Conservation (phyloP, 2,329 filamentous ascomycete genomes). For the Tolypocladium amazonense region DNA sequence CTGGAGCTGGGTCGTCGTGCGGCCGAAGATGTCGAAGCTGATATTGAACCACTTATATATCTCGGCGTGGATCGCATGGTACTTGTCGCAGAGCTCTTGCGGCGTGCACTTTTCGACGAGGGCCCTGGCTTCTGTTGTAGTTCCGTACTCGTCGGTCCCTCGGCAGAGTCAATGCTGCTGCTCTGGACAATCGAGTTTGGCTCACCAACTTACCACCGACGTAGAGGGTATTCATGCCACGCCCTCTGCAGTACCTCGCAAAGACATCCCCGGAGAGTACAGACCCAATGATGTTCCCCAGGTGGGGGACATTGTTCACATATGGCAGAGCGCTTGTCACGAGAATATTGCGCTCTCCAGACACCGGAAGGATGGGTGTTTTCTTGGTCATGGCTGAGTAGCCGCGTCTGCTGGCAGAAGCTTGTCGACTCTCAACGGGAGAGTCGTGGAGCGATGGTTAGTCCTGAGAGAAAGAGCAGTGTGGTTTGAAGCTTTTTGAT, state of each 20-base stretch:
- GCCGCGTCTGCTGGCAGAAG: background rate
- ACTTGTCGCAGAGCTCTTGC: conserved; percentile 80
- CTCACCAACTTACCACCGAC: conserved; percentile 46
- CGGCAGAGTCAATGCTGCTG: background rate
- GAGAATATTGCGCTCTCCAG: conserved; percentile 76
- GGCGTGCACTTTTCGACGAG: conserved; percentile 78
- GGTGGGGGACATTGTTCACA: conserved; percentile 63
- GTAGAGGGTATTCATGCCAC: conserved; percentile 70
- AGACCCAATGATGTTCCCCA: conserved; percentile 81
- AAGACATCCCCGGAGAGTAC: conserved; percentile 86
- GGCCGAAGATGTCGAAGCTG: conserved; percentile 87
- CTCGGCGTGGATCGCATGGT: conserved; percentile 77
- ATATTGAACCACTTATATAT: conserved; percentile 97
- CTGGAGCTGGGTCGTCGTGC: conserved; percentile 83
- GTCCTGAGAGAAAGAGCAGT: background rate
- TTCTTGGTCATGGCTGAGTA: background rate
- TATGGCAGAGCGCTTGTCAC: conserved; percentile 90
- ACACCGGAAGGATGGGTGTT: conserved; percentile 46
- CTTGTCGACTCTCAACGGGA: background rate
- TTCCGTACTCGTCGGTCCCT: conserved; percentile 78
- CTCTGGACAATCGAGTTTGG: background rate
- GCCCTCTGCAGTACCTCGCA: conserved; percentile 67
- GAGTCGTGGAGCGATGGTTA: background rate
- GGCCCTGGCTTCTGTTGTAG: conserved; percentile 93
- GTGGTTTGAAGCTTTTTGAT: no score